Evolutionary conservation across 768 basidiomycete genomes (phyloP), one percentile per base, ranked within the genome.

Genomic region (Amanita molliuscula): DNA sequence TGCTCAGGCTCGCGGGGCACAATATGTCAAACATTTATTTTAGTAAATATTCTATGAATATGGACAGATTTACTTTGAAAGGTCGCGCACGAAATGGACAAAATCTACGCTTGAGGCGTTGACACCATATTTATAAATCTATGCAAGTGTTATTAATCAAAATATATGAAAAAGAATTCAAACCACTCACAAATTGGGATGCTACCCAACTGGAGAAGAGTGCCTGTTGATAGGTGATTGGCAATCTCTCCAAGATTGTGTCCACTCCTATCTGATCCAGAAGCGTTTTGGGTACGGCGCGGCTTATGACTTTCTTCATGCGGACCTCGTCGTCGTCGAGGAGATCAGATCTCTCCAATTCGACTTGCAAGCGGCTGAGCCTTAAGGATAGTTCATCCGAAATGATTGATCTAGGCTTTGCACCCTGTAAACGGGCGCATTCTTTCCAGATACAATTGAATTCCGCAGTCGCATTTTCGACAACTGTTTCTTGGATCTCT

Each of bases 51-150:
- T 10, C 11, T 13, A 31, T 1, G 31, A 10, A 4, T 31, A 13
- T 31, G 15, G 23, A 23, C 10, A 13, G 33, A 15, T 29, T 23
- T 52, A 42, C 9, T 49, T 55, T 26, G 81, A 74, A 42, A 89
- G 77, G 51, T 84, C 84, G 48, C 87, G 72, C 44, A 84, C 87
- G 68, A 94, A 96, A 67, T 91, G 89, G 84, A 93, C 92, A 74
- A 97, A 98, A 68, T 96, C 84, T 21, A 98, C 91, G 53, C 87
- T 91, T 2, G 86, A 88, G 10, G 80, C 88, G 55, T 81, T 82
- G 40, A 98, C 85, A 26, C 91, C 91, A 57, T 88, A 88, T 63
- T 86, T 84, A 75, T 97, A 97, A 54, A 95, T 88, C 88, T 90
- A 58, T 18, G 56, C 31, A 55, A n/a, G n/a, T n/a, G n/a, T n/a